These are phyloP conservation scores for Rhizophora mangle DNA, from an alignment of 345 rosid species.

Conservation along the genomic window DNA sequence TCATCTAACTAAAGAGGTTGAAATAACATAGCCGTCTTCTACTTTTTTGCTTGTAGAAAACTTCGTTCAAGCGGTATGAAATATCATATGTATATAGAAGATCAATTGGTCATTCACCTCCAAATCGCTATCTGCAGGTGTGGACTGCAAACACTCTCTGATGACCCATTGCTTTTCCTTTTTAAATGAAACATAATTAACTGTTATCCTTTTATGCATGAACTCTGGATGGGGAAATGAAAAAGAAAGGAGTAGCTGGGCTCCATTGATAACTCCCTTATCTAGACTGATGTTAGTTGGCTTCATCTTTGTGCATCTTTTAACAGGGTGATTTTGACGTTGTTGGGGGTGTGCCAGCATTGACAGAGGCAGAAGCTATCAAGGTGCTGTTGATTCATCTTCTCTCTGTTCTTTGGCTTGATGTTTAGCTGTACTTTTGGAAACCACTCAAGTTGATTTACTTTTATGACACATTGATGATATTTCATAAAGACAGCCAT, in stretches of 20 bases:
- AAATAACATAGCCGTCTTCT: conserved; percentile 10
- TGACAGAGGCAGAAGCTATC: conserved; percentile 88
- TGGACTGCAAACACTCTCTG: neutral
- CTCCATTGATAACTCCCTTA: neutral
- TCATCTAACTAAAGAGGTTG: neutral
- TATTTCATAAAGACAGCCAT: too few species aligned
- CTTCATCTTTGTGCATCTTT: conserved; percentile 16
- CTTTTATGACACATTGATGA: neutral
- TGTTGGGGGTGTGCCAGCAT: conserved; percentile 80
- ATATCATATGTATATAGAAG: conserved; percentile 75
- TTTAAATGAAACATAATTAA: neutral
- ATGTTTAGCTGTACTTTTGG: neutral
- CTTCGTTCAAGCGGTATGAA: conserved; percentile 84
- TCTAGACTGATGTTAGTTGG: conserved; percentile 10
- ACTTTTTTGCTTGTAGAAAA: conserved; percentile 50
- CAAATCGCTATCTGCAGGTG: conserved; percentile 89
- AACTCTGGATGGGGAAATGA: neutral
- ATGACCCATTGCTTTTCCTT: neutral
- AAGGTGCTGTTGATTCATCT: conserved; percentile 37
- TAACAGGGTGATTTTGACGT: conserved; percentile 92
- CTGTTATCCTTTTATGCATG: too few species aligned
- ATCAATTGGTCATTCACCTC: conserved; percentile 95
- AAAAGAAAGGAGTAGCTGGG: neutral
- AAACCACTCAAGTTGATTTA: neutral
- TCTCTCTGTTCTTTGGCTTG: neutral